Evolutionary conservation across 1,139 yeast species (phyloP), one percentile per base, ranked within the genome.

Genomic region (Magnusiomyces starmeri): DNA sequence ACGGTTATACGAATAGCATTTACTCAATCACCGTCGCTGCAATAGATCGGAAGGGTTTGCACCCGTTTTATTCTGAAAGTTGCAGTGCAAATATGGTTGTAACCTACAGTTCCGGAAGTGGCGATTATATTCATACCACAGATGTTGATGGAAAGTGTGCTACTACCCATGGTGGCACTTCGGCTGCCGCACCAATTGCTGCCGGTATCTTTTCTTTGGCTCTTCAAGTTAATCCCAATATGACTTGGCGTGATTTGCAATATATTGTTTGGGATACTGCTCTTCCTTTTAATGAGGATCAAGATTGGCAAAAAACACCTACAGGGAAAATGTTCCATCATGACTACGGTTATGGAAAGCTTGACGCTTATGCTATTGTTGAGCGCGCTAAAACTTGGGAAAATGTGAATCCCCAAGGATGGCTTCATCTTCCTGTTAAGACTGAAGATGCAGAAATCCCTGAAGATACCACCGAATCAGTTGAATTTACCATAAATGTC

Each of bases 181-280:
- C 97, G 18, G 98, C 98, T 0, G 97, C 98, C 18, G 98, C 98
- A 0, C 99, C 99, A 0, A 75, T 94, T 52, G 98, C 97, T 0
- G 97, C 97, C 0, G 98, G 98, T 21, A 77, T 94, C 1, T 88
- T 85, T 65, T 79, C 97, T 0, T 73, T 94, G 52, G 87, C 86
- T 1, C 73, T 92, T 49, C 81, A 84, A 60, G 88, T 82, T 1
- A 85, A 95, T 58, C 96, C 97, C 1, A 75, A 82, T 4, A 75
- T 94, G 55, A 86, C 97, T 0, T 94, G 99, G 99, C 79, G 98
- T 65, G 99, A 94, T 65, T 75, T 90, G 54, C 99, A 94, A 69
- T 86, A 89, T 62, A 75, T 94, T 16, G 78, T 87, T 2, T 82
- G 90, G 16, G 70, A 83, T 51, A 77, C 88, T 45, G 83, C 96